These are phyloP conservation scores for Fusarium sp. DNA, from an alignment of 2,329 filamentous ascomycete species.

Conservation along the genomic window DNA sequence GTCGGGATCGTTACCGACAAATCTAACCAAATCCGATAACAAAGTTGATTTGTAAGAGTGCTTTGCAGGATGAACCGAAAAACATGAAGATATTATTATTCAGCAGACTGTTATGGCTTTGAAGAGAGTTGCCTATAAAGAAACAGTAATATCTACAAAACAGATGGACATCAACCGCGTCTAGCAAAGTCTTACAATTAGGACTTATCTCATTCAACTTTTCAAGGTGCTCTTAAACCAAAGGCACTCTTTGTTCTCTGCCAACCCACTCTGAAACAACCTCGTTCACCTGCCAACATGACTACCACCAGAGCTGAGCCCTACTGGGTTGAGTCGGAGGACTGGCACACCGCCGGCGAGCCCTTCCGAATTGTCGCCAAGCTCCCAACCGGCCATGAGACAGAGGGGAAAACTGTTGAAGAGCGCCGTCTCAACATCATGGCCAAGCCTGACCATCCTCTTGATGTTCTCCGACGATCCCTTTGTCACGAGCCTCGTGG, in stretches of 20 bases:
- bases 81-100: background rate
- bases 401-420: conserved; percentile 5
- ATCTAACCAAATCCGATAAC: background rate
- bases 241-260: background rate
- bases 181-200: background rate
- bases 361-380: conserved; percentile 41
- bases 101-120: background rate
- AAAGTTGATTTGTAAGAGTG: background rate
- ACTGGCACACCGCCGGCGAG: conserved; percentile 35
- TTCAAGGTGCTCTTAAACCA: background rate
- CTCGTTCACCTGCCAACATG: background rate
- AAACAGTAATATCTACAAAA: background rate
- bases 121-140: background rate
- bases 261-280: background rate
- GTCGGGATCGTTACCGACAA: background rate
- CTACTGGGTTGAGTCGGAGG: background rate
- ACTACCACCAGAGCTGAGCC: background rate
- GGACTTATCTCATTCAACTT: background rate
- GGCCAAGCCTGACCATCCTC: background rate
- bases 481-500: conserved; percentile 35
- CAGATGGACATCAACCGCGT: background rate
- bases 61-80: background rate
- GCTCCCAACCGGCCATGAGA: conserved; percentile 13
- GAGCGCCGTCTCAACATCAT: conserved; percentile 3
- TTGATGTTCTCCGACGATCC: conserved; percentile 25